Conservation (phyloP, 1,284 basidiomycete species). For the Cryptococcus depauperatus region DNA sequence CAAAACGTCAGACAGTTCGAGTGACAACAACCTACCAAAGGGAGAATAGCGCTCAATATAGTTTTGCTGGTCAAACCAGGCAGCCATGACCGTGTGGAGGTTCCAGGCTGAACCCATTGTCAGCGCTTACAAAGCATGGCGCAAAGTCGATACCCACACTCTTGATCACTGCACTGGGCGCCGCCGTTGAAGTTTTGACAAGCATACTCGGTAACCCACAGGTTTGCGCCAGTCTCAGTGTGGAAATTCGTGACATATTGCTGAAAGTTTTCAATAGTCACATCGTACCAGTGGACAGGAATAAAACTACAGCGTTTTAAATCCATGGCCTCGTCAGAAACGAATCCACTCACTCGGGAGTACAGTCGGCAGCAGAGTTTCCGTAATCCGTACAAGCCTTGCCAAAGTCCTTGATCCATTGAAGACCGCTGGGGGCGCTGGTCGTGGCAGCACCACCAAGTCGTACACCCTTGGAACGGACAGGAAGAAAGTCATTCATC, state of each 20-base stretch:
- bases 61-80: constrained; percentile 53
- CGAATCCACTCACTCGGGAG: constrained; percentile 17
- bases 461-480: constrained; percentile 52
- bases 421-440: constrained; percentile 53
- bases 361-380: constrained; percentile 25
- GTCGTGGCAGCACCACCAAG: constrained; percentile 63
- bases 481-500: constrained; percentile 56
- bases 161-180: constrained; percentile 52
- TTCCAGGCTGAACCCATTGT: constrained; percentile 31
- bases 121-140: not conserved
- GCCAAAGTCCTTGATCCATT: constrained; percentile 59
- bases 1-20: not conserved
- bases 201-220: constrained; percentile 44
- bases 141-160: constrained; percentile 18
- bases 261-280: constrained; percentile 30
- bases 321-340: not conserved
- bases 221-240: constrained; percentile 22
- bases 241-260: constrained; percentile 41
- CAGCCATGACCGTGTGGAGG: constrained; percentile 54
- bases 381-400: constrained; percentile 44
- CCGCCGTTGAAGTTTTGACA: constrained; percentile 58
- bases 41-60: constrained; percentile 58
- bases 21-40: constrained; percentile 53
- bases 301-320: constrained; percentile 24
- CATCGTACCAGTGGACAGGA: constrained; percentile 44